Base-by-base conservation (phyloP, 352 stramenopile species). In the Pythium pyrilobum region DNA sequence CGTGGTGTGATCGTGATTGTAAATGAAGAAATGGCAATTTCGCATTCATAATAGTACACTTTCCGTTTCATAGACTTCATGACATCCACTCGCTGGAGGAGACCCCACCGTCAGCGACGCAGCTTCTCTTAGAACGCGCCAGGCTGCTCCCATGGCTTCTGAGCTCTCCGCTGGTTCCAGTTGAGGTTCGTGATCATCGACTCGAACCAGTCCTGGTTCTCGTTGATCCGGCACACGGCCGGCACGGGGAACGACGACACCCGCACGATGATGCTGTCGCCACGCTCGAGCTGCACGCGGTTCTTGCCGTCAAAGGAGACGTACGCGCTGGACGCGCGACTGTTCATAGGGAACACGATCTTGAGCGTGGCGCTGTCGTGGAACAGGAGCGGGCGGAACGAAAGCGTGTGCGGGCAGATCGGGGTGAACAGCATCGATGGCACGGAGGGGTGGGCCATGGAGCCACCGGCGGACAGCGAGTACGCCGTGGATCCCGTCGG, bases 401-500 rank as follows among this genome's bases (percentile, higher is more conserved):
- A 97, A 21, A 99, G 72, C 12, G 97, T 97, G 73, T 99, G 97
- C 1, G 97, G 96, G 65, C 96, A 99, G 56, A 99, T 99, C 1
- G 97, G 97, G 28, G 97, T 99, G 33, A 99, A 95, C 15, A 99
- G 70, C 69, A 99, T 99, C 34, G 89, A 91, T 25, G 96, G 96
- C 44, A 99, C 96, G 0, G 96, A 92, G 23, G 97, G 97, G 68
- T 99, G 97, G 0, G 98, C 93, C 67, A 99, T 98, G 23, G 90
- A 98, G 0, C 96, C 96, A 13, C 97, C 97, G 2, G 96, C 96
- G 13, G 96, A 96, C 64, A 99, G 89, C 45, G 89, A 98, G 67
- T 99, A 99, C 1, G 97, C 97, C 2, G 96, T 99, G 8, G 93
- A 98, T 13, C 97, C 97, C 15, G 96, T 99, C 7, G 96, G 97